Base-by-base conservation (phyloP, 2,329 filamentous ascomycete species). In the Dactylellina parvicollis region DNA sequence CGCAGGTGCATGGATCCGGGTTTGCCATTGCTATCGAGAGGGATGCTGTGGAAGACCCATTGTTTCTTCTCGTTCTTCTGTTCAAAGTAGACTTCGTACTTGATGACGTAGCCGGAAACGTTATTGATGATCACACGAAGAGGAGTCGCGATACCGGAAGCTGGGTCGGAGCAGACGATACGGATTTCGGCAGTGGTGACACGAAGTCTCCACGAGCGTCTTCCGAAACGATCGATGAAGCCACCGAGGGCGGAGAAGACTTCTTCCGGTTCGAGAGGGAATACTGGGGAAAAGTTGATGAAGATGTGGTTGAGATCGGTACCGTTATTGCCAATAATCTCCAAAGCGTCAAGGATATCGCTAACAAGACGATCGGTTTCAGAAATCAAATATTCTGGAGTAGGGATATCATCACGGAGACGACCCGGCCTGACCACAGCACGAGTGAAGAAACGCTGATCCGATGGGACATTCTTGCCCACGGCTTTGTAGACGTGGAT, bases 281-380 rank as follows among this genome's bases (percentile, higher is more conserved):
- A 98, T 70, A 97, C 91, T 8, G 93, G 92, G 0, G 92, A 95
- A 84, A 99, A 99, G 87, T 99, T 98, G 86, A 99, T 95, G 85
- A 99, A 99, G 86, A 99, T 95, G 84, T 99, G 95, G 86, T 99
- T 99, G 80, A 99, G 86, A 85, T 99, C 95, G 56, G 95, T 96
- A 84, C 96, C 96, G 85, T 97, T 98, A 86, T 96, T 97, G 80
- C 95, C 95, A 80, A 97, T 96, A 78, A 99, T 97, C 85, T 99
- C 95, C 69, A 99, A 85, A 46, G 95, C 95, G 80, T 99, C 95
- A 57, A 98, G 88, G 79, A 99, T 98, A 80, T 99, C 95, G 80
- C 92, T 98, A 87, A 99, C 93, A 78, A 98, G 86, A 75, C 95
- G 90, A 80, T 99, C 94, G 38, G 94, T 93, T 84, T 99, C 95